Evolutionary conservation across 1,284 basidiomycete species (phyloP), one percentile per base, ranked within the genome.

Genomic region (Pyrrhoderma noxium): DNA sequence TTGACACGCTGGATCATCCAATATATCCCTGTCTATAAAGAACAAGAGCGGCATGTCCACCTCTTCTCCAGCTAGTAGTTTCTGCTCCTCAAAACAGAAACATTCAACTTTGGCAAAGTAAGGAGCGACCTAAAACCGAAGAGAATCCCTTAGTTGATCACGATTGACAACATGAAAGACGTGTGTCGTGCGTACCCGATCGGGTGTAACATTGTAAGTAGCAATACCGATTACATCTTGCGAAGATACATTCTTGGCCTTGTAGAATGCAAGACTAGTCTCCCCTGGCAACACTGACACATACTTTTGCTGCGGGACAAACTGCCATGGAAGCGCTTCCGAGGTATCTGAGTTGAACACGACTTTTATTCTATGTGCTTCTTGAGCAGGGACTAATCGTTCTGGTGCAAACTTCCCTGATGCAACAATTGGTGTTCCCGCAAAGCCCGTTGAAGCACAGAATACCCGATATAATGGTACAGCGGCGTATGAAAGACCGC

Each of bases 41-140:
- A 99, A 99, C 57, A 99, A 80, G 23, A 99, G 77, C 14, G 96
- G 96, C 77, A 99, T 89, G 68, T 99, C 96, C 16, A 99, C 91
- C 67, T 98, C 94, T 69, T 99, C 96, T 19, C 89, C 87, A 0
- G 95, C 94, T 19, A 97, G 73, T 16, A 99, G 79, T 61, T 87
- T 90, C 68, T 99, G 96, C 66, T 99, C 96, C 67, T 99, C 96
- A 61, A 99, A 99, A 70, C 96, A 99, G 74, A 99, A 99, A 61
- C 96, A 99, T 68, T 99, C 96, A 7, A 99, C 93, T 72, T 99
- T 99, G 52, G 94, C 92, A 65, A 99, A 99, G 68, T 98, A 99
- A 0, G 95, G 93, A 4, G 96, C 96, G 59, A 98, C 82, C 92
- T 97, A 63, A 27, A 23, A 1, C 43, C 50, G 48, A 49, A 31